phyloP scores from a whole-genome alignment of 2,329 filamentous ascomycete genomes.

The Cercospora brassicicola region DNA sequence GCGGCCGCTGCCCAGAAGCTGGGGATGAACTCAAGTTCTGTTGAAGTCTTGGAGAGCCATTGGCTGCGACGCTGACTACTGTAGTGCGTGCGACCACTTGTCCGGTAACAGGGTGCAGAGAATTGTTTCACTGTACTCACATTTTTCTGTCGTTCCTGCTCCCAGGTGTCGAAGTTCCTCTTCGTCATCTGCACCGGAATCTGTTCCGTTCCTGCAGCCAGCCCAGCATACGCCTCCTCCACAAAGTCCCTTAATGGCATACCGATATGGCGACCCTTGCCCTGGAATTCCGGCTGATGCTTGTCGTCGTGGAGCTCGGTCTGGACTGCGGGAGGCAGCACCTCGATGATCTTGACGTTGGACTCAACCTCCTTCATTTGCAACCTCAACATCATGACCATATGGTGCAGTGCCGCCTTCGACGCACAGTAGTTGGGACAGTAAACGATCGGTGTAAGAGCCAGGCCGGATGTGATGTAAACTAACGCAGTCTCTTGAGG shows the following conservation, averaged over 20 bases:
- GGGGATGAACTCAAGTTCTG: background rate
- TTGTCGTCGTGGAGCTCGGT: slow-evolving; percentile 58
- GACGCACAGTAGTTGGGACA: slow-evolving; percentile 57
- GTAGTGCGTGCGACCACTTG: background rate
- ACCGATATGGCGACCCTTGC: slow-evolving; percentile 52
- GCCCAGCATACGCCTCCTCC: slow-evolving; percentile 50
- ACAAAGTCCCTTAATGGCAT: slow-evolving; percentile 57
- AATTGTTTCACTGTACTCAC: background rate
- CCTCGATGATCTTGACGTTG: slow-evolving; percentile 56
- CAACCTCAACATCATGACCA: slow-evolving; percentile 53
- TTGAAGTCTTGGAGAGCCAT: background rate
- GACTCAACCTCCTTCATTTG: slow-evolving; percentile 50
- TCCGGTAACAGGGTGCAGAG: background rate
- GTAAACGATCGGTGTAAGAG: slow-evolving; percentile 50
- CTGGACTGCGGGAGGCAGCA: slow-evolving; percentile 58
- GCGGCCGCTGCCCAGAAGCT: background rate
- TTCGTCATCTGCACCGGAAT: slow-evolving; percentile 53
- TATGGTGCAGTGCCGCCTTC: slow-evolving; percentile 58
- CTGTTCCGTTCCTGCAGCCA: slow-evolving; percentile 53
- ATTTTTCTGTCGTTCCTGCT: slow-evolving; percentile 50
- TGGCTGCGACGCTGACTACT: background rate
- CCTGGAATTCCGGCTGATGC: slow-evolving; percentile 51
- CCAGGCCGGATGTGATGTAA: slow-evolving; percentile 54
- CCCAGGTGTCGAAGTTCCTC: slow-evolving; percentile 45
- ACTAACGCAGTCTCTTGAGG: slow-evolving; percentile 45